A percentile compares a stretch with the other conserved stretches of the same genome.
Conservation (phyloP, 1,284 basidiomycete genomes). For the Erythrobasidium hasegawianum region DNA sequence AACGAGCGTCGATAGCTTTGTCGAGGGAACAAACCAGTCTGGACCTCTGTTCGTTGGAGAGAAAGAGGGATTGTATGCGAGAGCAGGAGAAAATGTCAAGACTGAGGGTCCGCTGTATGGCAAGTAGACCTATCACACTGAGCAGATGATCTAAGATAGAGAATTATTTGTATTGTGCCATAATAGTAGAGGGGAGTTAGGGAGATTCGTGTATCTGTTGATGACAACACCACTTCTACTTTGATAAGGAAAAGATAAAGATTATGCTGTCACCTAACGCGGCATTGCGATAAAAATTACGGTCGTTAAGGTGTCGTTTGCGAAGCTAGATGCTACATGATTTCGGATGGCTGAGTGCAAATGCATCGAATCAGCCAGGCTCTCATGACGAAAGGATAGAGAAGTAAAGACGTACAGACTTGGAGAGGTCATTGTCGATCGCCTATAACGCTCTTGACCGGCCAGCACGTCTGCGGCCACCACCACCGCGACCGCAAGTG, state of each 20-base stretch:
- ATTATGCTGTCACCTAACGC: too few relatives aligned
- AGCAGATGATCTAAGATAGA: too few relatives aligned
- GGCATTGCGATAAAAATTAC: too few relatives aligned
- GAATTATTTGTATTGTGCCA: too few relatives aligned
- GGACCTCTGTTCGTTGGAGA: conserved; percentile 18
- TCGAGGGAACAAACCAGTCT: neutral
- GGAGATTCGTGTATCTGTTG: conserved; percentile 1
- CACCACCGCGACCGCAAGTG: conserved; percentile 19
- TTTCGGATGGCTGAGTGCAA: neutral
- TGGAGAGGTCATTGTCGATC: too few relatives aligned
- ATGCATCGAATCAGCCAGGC: too few relatives aligned
- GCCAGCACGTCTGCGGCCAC: conserved; percentile 4
- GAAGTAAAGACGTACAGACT: too few relatives aligned
- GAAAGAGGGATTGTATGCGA: too few relatives aligned
- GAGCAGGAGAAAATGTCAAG: neutral
- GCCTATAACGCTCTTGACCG: conserved; percentile 18
- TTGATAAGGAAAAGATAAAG: too few relatives aligned
- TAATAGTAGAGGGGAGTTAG: too few relatives aligned
- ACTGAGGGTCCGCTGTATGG: conserved; percentile 29
- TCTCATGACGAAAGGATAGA: too few relatives aligned
- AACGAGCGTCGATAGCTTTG: conserved; percentile 9
- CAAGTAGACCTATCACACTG: too few relatives aligned
- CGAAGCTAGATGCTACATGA: conserved; percentile 1
- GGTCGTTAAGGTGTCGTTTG: neutral
- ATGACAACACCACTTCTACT: neutral